Evolutionary conservation across 495 filamentous ascomycete species (phyloP).

Genomic region (Penicillium cinerascens): DNA sequence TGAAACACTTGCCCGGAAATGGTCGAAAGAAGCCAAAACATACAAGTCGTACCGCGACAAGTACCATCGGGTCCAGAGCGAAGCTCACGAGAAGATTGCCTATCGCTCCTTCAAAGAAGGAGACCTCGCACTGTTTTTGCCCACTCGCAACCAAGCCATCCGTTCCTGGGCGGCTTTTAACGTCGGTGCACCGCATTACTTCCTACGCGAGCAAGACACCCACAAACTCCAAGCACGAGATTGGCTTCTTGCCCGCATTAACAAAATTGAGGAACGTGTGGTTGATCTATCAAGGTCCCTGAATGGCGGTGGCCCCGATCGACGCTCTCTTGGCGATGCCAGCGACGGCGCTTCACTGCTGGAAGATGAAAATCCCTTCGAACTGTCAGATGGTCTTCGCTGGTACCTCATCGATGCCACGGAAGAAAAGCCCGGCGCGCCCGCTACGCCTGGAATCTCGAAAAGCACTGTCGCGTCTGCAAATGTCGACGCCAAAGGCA

Average conservation of each 20-base stretch:
- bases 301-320: slow-evolving; percentile 53
- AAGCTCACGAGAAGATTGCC: slow-evolving; percentile 95
- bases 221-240: slow-evolving; percentile 81
- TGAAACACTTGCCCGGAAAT: slow-evolving; percentile 84
- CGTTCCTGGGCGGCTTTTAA: slow-evolving; percentile 99
- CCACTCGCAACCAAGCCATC: slow-evolving; percentile 87
- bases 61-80: slow-evolving; percentile 74
- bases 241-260: slow-evolving; percentile 92
- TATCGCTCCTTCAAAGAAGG: slow-evolving; percentile 94
- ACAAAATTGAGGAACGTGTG: slow-evolving; percentile 85
- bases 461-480: slow-evolving; percentile 90
- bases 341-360: slow-evolving; percentile 58
- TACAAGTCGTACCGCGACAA: slow-evolving; percentile 87
- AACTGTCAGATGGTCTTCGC: slow-evolving; percentile 88
- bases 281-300: slow-evolving; percentile 86
- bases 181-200: slow-evolving; percentile 92
- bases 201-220: slow-evolving; percentile 85
- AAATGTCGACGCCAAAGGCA: slow-evolving; percentile 78
- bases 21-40: slow-evolving; percentile 77
- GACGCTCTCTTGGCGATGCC: slow-evolving; percentile 48
- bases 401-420: slow-evolving; percentile 94
- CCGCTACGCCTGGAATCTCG: slow-evolving; percentile 79
- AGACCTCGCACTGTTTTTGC: slow-evolving; percentile 91
- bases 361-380: slow-evolving; percentile 98
- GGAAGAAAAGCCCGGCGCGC: slow-evolving; percentile 94